phyloP scores from a whole-genome alignment of 306 rosid genomes.

The Ochetophila trinervis region DNA sequence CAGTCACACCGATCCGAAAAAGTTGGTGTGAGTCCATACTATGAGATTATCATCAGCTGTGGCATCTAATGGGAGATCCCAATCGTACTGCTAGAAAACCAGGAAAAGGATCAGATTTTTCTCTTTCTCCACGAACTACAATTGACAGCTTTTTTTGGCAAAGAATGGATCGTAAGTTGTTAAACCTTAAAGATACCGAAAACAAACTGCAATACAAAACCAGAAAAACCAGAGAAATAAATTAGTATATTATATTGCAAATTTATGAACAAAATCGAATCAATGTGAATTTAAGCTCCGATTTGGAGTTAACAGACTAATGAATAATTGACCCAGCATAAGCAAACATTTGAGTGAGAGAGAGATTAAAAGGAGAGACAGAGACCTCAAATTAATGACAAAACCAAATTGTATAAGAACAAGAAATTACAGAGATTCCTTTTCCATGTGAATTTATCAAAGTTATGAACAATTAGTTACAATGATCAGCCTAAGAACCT shows the following conservation, averaged over 20 bases:
- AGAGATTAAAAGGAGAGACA: no score
- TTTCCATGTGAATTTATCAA: no score
- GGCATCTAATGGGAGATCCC: conserved; percentile 8
- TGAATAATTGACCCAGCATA: no score
- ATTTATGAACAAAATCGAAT: not conserved
- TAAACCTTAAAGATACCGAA: conserved; percentile 17
- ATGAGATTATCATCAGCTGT: conserved; percentile 41
- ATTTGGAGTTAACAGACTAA: no score
- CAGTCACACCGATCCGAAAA: conserved; percentile 44
- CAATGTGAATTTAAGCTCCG: no score
- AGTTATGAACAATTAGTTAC: no score
- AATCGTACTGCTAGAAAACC: conserved; percentile 2
- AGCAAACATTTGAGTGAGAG: no score
- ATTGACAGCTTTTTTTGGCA: conserved; percentile 6
- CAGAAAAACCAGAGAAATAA: conserved; percentile 22
- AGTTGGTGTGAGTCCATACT: conserved; percentile 79
- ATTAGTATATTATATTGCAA: not conserved
- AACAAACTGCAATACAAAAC: conserved; percentile 38
- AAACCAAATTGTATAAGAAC: no score
- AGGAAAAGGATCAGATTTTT: conserved; percentile 19
- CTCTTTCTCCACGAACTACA: not conserved
- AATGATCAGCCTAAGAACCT: no score
- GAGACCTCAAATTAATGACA: no score
- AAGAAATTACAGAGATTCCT: no score
- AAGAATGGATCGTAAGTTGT: not conserved